These are phyloP conservation scores for Ogataea degrootiae DNA, from an alignment of 805 yeast genomes.

Conservation along the genomic window DNA sequence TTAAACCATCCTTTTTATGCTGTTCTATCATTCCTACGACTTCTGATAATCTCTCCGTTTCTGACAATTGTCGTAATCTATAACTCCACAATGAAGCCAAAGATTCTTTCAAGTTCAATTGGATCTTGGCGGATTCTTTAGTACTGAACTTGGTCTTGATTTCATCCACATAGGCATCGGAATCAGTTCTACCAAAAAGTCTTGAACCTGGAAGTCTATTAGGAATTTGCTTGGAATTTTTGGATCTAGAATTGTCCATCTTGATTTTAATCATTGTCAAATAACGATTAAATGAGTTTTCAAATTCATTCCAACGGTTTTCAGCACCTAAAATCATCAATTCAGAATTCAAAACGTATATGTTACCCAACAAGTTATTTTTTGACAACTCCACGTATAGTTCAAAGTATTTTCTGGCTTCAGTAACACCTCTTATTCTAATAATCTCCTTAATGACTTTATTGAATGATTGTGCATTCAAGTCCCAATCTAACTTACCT, in stretches of 20 bases:
- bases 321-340: constrained; percentile 28
- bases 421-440: constrained; percentile 12
- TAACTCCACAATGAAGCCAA: constrained; percentile 27
- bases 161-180: constrained; percentile 12
- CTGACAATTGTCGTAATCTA: constrained; percentile 25
- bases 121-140: constrained; percentile 12
- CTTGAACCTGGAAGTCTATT: background rate
- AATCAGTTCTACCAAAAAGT: background rate
- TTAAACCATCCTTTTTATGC: constrained; percentile 21
- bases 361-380: constrained; percentile 22
- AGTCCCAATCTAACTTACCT: constrained; percentile 21
- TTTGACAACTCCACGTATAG: constrained; percentile 21
- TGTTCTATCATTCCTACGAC: constrained; percentile 14
- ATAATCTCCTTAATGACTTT: constrained; percentile 16
- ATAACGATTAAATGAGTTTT: constrained; percentile 23
- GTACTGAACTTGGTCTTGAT: constrained; percentile 1
- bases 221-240: background rate
- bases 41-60: constrained; percentile 17
- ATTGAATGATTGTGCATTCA: constrained; percentile 24
- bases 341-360: constrained; percentile 25
- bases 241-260: constrained; percentile 13
- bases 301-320: constrained; percentile 29
- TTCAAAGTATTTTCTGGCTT: constrained; percentile 27
- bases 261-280: constrained; percentile 12
- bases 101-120: constrained; percentile 22